Evolutionary conservation across 2,329 filamentous ascomycete species (phyloP), one percentile per base, ranked within the genome.

Genomic region (Microcyclospora tardicrescens): DNA sequence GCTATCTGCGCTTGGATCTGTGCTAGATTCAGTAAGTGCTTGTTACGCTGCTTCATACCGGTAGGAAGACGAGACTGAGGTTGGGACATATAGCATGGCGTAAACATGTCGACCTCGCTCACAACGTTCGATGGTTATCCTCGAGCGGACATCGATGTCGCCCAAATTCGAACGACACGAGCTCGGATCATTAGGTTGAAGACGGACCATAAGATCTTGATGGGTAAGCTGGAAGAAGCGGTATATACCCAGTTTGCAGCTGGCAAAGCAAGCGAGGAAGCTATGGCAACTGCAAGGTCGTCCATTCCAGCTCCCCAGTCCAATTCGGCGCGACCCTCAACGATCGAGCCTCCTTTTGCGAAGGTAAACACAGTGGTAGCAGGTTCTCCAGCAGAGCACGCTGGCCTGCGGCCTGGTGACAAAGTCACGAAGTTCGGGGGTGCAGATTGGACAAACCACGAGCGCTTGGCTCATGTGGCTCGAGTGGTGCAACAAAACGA

Each of bases 101-200:
- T 94, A 38, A 79, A 82, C 53, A 98, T 98, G 91, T 79, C 81
- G 53, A 95, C 91, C 6, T 71, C 77, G 41, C 74, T 98, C 30
- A 76, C 85, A 16, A 95, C 89, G 11, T 75, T 78, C 44, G 91
- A 96, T 62, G 91, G 91, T 35, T 98, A 84, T 58, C 91, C 91
- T 27, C 76, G 91, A 57, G 80, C 84, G 52, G 91, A 98, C 61
- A 79, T 98, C 47, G 91, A 98, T 60, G 82, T 98, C 45, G 81
- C 91, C 16, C 89, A 95, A 64, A 91, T 98, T 57, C 84, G 91
- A 44, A 94, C 85, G n/a, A 94, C 87, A 29, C 74, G 91, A 61
- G 75, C 87, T 19, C 79, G 84, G 43, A 94, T 98, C 50, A 91
- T 96, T 49, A 72, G 79, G 49, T 71, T 96, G 30, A 79, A 83